Percentiles rank a stretch among this genome's conserved stretches.
Conservation (phyloP, 176 grass and related monocot genomes). For the Thinopyrum elongatum region DNA sequence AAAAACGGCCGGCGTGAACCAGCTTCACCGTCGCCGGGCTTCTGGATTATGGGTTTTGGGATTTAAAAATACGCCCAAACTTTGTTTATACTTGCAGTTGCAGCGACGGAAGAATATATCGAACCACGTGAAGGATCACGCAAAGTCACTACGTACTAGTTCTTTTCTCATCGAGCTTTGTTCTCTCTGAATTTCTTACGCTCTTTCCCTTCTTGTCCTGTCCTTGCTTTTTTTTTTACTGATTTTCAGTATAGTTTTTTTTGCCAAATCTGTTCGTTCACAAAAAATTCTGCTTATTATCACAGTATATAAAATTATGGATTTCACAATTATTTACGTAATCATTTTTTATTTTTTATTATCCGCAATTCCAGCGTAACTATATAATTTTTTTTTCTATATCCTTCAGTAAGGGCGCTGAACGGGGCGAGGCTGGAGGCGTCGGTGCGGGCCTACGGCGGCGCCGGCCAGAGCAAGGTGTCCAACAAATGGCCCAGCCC, state of each 20-base stretch:
- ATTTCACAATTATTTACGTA: too few species aligned
- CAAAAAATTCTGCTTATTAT: too few species aligned
- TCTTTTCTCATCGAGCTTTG: background rate
- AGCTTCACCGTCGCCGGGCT: background rate
- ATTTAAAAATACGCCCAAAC: too few species aligned
- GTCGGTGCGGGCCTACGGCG: constrained; percentile 64
- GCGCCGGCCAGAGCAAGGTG: constrained; percentile 16
- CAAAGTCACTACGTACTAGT: background rate
- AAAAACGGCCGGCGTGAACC: background rate
- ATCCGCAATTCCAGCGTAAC: too few species aligned
- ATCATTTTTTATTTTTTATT: too few species aligned
- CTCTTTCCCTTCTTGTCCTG: background rate
- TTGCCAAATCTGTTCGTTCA: background rate
- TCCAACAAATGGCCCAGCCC: constrained; percentile 86
- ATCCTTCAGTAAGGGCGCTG: constrained; percentile 58
- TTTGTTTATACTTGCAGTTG: too few species aligned
- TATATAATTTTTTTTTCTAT: background rate
- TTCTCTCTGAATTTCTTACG: background rate
- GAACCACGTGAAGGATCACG: background rate
- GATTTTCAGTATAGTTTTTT: background rate
- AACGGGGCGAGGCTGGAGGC: constrained; percentile 89
- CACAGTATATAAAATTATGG: too few species aligned
- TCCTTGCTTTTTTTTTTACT: background rate
- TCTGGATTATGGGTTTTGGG: background rate
- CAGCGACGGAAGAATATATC: background rate